Evolutionary conservation across 257 asterid species (phyloP).

Genomic region (Solanum habrochaites): DNA sequence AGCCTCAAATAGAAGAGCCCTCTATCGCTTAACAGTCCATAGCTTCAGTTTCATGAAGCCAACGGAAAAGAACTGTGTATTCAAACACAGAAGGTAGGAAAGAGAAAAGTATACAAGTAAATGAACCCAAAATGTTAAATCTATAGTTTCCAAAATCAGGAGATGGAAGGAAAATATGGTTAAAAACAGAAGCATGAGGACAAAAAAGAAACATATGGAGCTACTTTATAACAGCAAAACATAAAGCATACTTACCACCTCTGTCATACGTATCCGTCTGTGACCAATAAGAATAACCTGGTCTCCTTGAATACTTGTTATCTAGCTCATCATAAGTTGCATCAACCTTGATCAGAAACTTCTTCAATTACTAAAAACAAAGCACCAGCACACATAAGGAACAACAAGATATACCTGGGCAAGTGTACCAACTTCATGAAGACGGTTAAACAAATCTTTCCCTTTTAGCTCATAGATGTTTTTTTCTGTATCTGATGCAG

Average conservation of each 20-base stretch:
- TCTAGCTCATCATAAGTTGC: constrained; percentile 35
- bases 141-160: not conserved
- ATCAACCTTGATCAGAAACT: constrained; percentile 20
- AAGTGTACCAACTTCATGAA: constrained; percentile 90
- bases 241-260: constrained; percentile 54
- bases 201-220: not conserved
- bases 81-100: not conserved
- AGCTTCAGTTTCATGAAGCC: not conserved
- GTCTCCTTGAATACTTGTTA: constrained; percentile 87
- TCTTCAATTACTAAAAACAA: not conserved
- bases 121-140: not conserved
- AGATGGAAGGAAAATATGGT: not conserved
- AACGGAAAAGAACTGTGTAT: not conserved
- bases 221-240: not conserved
- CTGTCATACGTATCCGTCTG: constrained; percentile 83
- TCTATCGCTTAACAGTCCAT: not conserved
- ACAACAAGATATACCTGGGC: constrained; percentile 60
- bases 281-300: constrained; percentile 93
- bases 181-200: not conserved
- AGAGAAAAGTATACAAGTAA: not conserved
- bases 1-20: not conserved
- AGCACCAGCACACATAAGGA: constrained; percentile 7
- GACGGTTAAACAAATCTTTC: constrained; percentile 69
- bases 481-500: constrained; percentile 66
- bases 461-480: constrained; percentile 70